These are phyloP conservation scores for Sphagnum magellanicum DNA, from an alignment of 228 moss, liverwort and hornwort species.

Conservation along the genomic window DNA sequence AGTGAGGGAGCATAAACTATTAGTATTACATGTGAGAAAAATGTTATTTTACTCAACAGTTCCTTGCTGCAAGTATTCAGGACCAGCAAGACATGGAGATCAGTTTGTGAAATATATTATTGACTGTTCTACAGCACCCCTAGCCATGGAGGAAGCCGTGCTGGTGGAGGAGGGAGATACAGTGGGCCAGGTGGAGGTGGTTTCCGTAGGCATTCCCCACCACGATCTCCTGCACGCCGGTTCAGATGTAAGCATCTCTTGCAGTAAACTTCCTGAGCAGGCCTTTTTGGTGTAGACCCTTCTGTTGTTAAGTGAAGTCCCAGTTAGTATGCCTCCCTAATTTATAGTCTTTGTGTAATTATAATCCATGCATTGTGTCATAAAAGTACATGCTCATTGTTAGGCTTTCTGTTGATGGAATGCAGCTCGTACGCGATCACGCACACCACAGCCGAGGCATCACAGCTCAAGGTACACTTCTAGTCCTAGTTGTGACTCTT, in stretches of 20 bases:
- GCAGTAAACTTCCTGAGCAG: too few species aligned
- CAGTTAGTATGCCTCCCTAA: too few species aligned
- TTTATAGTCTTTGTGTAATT: neutral
- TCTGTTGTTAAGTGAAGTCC: too few species aligned
- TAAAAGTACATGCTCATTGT: neutral
- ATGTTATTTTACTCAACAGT: too few species aligned
- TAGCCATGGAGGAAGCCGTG: conserved; percentile 8
- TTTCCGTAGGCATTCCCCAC: conserved; percentile 24
- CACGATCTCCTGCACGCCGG: conserved; percentile 17
- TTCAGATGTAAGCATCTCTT: conserved; percentile 29
- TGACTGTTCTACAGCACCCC: conserved; percentile 11
- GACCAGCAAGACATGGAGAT: too few species aligned
- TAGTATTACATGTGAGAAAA: too few species aligned
- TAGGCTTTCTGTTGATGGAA: conserved; percentile 4
- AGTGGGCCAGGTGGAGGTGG: conserved; percentile 29
- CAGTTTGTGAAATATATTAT: too few species aligned
- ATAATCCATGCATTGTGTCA: neutral
- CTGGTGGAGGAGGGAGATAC: conserved; percentile 23
- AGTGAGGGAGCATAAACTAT: too few species aligned
- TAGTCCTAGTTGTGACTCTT: neutral
- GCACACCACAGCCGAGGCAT: conserved; percentile 26
- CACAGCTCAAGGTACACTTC: conserved; percentile 22
- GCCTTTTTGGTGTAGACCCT: too few species aligned
- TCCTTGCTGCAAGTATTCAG: too few species aligned
- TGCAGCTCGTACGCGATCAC: conserved; percentile 40